Evolutionary conservation across 805 yeast species (phyloP).

Genomic region (Teunomyces aglyptinius): DNA sequence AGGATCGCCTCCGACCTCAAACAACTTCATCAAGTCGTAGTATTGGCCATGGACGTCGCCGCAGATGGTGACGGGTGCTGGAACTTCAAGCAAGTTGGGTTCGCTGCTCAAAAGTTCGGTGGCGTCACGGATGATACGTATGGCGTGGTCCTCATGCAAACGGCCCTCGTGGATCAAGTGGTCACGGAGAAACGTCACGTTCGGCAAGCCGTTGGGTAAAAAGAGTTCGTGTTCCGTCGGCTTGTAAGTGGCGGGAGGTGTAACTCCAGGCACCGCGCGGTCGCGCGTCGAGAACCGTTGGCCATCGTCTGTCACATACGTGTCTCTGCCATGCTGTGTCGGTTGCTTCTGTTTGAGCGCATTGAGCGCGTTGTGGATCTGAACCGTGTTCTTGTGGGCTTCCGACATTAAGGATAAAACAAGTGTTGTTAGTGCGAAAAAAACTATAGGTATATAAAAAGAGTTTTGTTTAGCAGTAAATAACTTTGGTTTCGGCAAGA

Average conservation of each 20-base stretch:
- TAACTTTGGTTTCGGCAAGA: slow-evolving; percentile 54
- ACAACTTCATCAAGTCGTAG: slow-evolving; percentile 82
- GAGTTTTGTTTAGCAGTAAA: slow-evolving; percentile 35
- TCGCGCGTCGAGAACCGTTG: slow-evolving; percentile 52
- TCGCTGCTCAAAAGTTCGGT: slow-evolving; percentile 62
- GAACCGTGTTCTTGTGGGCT: slow-evolving; percentile 41
- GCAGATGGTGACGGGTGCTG: slow-evolving; percentile 93
- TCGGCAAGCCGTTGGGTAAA: slow-evolving; percentile 61
- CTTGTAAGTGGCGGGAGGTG: slow-evolving; percentile 60
- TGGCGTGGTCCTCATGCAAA: slow-evolving; percentile 65
- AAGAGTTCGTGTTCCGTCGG: slow-evolving; percentile 75
- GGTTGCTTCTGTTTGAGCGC: slow-evolving; percentile 50
- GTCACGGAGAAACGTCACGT: slow-evolving; percentile 63
- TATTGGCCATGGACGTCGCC: slow-evolving; percentile 98
- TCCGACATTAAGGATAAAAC: slow-evolving; percentile 3
- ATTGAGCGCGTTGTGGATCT: slow-evolving; percentile 64
- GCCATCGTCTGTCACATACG: slow-evolving; percentile 60
- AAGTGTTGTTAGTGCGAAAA: background rate
- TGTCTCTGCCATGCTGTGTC: slow-evolving; percentile 28
- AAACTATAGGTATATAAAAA: too few species aligned
- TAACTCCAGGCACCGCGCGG: slow-evolving; percentile 54
- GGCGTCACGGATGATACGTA: slow-evolving; percentile 63
- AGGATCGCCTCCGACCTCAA: slow-evolving; percentile 94
- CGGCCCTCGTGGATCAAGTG: slow-evolving; percentile 85
- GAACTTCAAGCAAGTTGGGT: slow-evolving; percentile 76